Base-by-base conservation (phyloP, 805 yeast species). In the Martiniozyma abietophila region DNA sequence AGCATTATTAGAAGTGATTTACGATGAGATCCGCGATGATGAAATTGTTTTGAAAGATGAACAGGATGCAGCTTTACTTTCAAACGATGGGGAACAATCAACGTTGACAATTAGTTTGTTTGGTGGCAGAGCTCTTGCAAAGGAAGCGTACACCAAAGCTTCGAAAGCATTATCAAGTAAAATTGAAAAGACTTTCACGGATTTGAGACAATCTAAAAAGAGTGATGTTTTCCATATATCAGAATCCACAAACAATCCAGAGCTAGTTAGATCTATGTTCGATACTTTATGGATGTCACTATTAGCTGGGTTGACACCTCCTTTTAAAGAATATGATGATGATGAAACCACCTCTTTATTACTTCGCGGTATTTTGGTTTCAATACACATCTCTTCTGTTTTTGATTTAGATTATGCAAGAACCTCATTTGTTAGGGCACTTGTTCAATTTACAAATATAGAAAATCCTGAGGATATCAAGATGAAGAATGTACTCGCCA, bases 261-360 rank as follows among this genome's bases (percentile, higher is more conserved):
- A 85, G 46, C 96, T 89, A 53, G 95, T 89, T 11, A 80, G 73
- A 52, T 88, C 96, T 1, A 83, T 94, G 51, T 89, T 92, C 59
- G 96, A 89, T 48, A 84, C 84, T 12, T 62, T 82, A 28, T 92
- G 99, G 99, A 88, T 94, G 96, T 85, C 96, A 0, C 73, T 92
- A 31, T 66, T 92, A 45, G 97, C 97, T 6, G 96, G 94, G 1
- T 65, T 92, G 32, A 86, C 96, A 0, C 89, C 94, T 3, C 94
- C 96, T 5, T 86, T 88, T 63, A 85, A 80, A 51, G 96, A 85
- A 36, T 77, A 80, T 42, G 86, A 82, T 45, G 92, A 83, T 45
- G 69, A 67, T 15, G 85, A 78, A 35, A 69, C 80, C 8, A 71
- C 82, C 4, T 70, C 65, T 32, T 58, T 69, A 7, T 79, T 96